Conservation (phyloP, 176 grass and related monocot genomes). For the Cymbopogon citratus region DNA sequence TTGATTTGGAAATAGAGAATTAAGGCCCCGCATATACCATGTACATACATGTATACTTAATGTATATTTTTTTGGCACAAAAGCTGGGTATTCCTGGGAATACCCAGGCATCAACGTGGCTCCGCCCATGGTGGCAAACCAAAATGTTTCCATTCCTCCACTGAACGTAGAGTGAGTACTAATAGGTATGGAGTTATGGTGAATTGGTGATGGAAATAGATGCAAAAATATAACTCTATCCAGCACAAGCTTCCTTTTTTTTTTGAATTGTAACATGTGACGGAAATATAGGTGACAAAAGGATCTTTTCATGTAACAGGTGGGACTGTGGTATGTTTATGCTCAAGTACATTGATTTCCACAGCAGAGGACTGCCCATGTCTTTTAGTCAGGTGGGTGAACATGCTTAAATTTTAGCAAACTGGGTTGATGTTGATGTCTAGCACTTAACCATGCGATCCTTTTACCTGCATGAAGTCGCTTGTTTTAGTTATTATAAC, state of each 20-base stretch:
- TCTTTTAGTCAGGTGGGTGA: slow-evolving; percentile 63
- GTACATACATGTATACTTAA: too few relatives aligned
- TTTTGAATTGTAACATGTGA: slow-evolving; percentile 6
- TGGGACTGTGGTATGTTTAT: slow-evolving; percentile 94
- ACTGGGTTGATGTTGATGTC: background rate
- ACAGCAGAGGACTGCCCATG: slow-evolving; percentile 56
- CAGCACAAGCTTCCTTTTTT: background rate
- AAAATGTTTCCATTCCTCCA: background rate
- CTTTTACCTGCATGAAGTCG: background rate
- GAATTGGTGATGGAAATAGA: background rate
- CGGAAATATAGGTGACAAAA: background rate
- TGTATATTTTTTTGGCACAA: too few relatives aligned
- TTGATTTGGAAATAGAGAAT: too few relatives aligned
- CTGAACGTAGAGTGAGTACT: background rate
- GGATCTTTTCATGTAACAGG: slow-evolving; percentile 30
- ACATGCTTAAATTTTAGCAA: background rate
- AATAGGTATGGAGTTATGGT: slow-evolving; percentile 1
- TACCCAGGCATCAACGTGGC: too few relatives aligned
- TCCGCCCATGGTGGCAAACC: background rate
- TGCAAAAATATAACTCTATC: background rate
- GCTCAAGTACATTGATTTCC: slow-evolving; percentile 91
- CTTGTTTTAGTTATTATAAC: background rate
- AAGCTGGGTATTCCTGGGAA: too few relatives aligned
- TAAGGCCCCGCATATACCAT: too few relatives aligned
- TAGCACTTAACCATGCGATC: background rate